Base-by-base conservation (phyloP, 805 yeast genomes). In the Barnettozyma botsteinii region DNA sequence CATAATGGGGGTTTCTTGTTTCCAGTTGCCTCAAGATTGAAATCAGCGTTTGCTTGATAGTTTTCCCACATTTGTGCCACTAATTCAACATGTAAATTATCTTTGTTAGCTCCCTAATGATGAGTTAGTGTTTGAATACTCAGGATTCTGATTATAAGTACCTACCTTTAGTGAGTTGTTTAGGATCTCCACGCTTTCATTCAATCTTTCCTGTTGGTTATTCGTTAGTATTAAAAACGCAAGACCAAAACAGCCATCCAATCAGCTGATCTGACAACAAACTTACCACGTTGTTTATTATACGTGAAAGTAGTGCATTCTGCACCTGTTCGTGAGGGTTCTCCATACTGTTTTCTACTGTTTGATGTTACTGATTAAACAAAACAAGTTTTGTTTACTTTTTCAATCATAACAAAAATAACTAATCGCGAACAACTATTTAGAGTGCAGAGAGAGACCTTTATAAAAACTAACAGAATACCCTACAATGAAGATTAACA, bases 291-390 rank as follows among this genome's bases (percentile, higher is more conserved):
- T 82, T 84, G 57, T 74, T 76, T 36, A 83, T 77, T n/a, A 85
- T 84, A 47, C 95, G 75, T 10, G 85, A 75, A 30, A 83, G 66
- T 18, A 87, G 65, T 13, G 86, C 86, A 48, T 75, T 79, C 55
- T 86, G 95, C 7, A 76, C 83, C 55, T 81, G 83, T 52, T 84
- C 89, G 54, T 85, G 89, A 4, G 95, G 96, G 52, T 85, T 85
- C 61, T 85, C 87, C 94, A 85, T 84, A 5, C 12, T 22, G 5
- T 21, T 9, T 21, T 21, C 29, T 26, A n/a, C n/a, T n/a, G n/a
- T n/a, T n/a, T n/a, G n/a, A n/a, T n/a, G n/a, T n/a, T n/a, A n/a
- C n/a, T n/a, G n/a, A n/a, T n/a, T n/a, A n/a, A n/a, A n/a, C n/a
- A n/a, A n/a, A n/a, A n/a, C n/a, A n/a, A n/a, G n/a, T n/a, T n/a